Percentiles rank a stretch among this genome's conserved stretches.
phyloP scores from a whole-genome alignment of 164 flowering plant genomes.

The Aristolochia californica region DNA sequence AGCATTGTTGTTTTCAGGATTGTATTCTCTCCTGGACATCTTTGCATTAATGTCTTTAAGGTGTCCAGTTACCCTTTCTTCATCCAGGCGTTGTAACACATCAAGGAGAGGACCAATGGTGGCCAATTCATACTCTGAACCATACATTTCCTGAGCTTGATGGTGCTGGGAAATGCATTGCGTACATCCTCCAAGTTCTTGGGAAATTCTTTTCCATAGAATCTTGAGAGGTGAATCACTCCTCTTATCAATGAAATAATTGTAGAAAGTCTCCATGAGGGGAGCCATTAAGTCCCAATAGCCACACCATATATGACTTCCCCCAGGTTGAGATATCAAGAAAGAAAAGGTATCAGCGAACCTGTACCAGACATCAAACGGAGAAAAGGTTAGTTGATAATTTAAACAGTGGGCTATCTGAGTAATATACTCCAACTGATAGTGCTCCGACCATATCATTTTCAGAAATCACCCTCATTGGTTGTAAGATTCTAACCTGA shows the following conservation, averaged over 20 bases:
- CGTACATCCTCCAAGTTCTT: conserved; percentile 64
- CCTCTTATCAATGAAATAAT: conserved; percentile 52
- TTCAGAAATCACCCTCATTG: not conserved
- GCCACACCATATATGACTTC: conserved; percentile 77
- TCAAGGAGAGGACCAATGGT: conserved; percentile 60
- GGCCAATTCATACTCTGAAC: conserved; percentile 50
- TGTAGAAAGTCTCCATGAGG: conserved; percentile 74
- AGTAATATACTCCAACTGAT: not conserved
- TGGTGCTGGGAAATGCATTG: conserved; percentile 84
- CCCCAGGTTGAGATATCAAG: conserved; percentile 44
- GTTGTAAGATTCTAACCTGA: not conserved
- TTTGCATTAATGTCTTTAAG: conserved; percentile 56
- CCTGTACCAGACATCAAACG: conserved; percentile 32
- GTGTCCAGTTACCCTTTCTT: conserved; percentile 64
- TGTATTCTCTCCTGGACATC: conserved; percentile 32
- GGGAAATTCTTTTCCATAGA: conserved; percentile 65
- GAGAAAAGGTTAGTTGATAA: too few relatives aligned
- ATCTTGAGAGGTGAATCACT: conserved; percentile 59
- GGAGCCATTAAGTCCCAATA: conserved; percentile 80
- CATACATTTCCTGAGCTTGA: conserved; percentile 69
- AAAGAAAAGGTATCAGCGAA: conserved; percentile 70
- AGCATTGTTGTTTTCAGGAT: conserved; percentile 32
- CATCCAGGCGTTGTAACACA: conserved; percentile 62
- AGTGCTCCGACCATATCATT: not conserved
- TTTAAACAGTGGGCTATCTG: too few relatives aligned